Conservation (phyloP, 352 stramenopile genomes). For the Phytophthora citrophthora region DNA sequence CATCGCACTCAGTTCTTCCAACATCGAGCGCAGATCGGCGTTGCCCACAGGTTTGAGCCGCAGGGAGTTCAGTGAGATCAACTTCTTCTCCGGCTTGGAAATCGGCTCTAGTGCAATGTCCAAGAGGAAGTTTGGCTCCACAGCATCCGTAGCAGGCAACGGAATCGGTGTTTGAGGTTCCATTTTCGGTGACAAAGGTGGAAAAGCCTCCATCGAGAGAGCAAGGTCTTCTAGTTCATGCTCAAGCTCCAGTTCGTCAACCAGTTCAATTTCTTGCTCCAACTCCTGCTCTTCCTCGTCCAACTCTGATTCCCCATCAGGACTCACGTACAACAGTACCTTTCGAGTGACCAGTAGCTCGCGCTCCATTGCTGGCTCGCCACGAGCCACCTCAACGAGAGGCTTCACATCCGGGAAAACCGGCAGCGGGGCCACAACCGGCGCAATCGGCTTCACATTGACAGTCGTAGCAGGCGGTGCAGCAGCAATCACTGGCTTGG, state of each 20-base stretch:
- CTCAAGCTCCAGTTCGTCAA: slow-evolving; percentile 19
- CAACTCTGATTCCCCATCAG: slow-evolving; percentile 19
- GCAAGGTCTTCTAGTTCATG: slow-evolving; percentile 19
- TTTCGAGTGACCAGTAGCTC: slow-evolving; percentile 37
- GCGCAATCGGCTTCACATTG: slow-evolving; percentile 9
- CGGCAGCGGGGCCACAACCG: slow-evolving; percentile 12
- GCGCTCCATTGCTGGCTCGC: slow-evolving; percentile 28
- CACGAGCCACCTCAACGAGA: slow-evolving; percentile 28
- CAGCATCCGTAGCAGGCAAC: slow-evolving; percentile 4
- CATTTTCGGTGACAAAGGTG: slow-evolving; percentile 24
- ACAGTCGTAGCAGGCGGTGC: slow-evolving; percentile 9
- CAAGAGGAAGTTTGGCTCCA: slow-evolving; percentile 47
- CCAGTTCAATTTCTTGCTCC: slow-evolving; percentile 16
- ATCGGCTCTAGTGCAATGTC: slow-evolving; percentile 46
- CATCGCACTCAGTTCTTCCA: slow-evolving; percentile 52
- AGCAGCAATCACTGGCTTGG: slow-evolving; percentile 2
- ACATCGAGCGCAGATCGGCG: slow-evolving; percentile 43
- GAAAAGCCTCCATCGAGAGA: slow-evolving; percentile 25
- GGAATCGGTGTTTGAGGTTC: slow-evolving; percentile 12
- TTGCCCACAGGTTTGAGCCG: slow-evolving; percentile 31
- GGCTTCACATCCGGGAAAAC: slow-evolving; percentile 30
- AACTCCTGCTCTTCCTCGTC: slow-evolving; percentile 19
- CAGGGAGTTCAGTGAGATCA: slow-evolving; percentile 21
- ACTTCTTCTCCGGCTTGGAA: slow-evolving; percentile 33
- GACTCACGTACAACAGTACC: slow-evolving; percentile 39